Base-by-base conservation (phyloP, 192 early-diverging fungal genomes). In the Phycomyces blakesleeanus region DNA sequence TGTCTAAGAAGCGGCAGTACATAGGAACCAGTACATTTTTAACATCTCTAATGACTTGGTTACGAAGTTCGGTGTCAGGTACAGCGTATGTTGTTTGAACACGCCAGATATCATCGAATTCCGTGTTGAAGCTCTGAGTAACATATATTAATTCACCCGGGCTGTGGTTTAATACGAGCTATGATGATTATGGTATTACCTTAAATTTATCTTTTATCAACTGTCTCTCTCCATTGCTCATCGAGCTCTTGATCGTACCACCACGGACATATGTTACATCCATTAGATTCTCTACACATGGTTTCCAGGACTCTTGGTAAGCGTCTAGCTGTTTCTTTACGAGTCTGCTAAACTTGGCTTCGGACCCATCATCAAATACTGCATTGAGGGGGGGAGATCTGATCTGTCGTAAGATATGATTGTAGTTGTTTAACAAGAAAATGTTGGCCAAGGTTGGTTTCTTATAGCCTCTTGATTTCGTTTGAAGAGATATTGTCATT, bases 161-260 rank as follows among this genome's bases (percentile, higher is more conserved):
- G 6, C 14, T 41, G 6, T 9, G 6, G 14, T 57, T 26, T 57
- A 15, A 15, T 29, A 37, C 26, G 26, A 34, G n/a, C 51, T 58
- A 15, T 52, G 8, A 20, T 41, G 14, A 11, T 61, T 54, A 11
- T 38, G 49, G 5, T 38, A 3, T 1, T 78, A 85, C 86, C 71
- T 89, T 91, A 80, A 94, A 93, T 65, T 86, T 89, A 63, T 92
- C 91, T 66, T 95, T 95, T 61, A 95, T 80, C 42, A 72, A 63
- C 51, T 89, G 84, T 6, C 80, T 77, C 59, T 95, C 90, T n/a
- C 72, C 73, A 47, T 80, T 88, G 40, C 84, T 76, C 41, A 93
- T 66, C 0, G 76, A 76, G 6, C 79, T 87, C 12, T 82, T 80
- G 22, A 86, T 78, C 5, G 81, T 65, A 11, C 87, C 83, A 16